Percentiles rank a stretch among this genome's conserved stretches.
phyloP scores from a whole-genome alignment of 179 eudicot species.

The Spergularia azorica region DNA sequence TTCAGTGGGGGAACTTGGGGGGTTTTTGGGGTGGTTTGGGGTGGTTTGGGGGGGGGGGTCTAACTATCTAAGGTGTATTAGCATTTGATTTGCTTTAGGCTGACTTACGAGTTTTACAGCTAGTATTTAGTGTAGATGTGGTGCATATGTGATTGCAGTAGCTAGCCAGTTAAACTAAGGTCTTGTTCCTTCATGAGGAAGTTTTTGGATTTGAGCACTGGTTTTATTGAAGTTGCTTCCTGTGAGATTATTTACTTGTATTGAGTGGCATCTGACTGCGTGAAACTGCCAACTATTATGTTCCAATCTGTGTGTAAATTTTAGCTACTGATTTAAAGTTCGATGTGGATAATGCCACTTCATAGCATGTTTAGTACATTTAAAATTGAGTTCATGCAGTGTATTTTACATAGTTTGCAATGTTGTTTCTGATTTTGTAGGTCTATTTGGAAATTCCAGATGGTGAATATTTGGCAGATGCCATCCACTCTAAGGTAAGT shows the following conservation, averaged over 20 bases:
- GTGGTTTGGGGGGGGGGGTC: too few species aligned
- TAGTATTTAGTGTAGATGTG: not conserved
- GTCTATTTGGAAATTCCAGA: slow-evolving; percentile 91
- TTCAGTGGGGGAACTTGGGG: not conserved
- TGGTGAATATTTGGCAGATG: slow-evolving; percentile 75
- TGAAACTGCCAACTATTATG: too few species aligned
- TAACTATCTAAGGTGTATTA: not conserved
- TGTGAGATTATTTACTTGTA: too few species aligned
- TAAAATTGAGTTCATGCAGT: not conserved
- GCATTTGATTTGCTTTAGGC: too few species aligned
- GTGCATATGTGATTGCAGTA: not conserved
- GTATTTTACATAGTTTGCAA: not conserved
- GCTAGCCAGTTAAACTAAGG: not conserved
- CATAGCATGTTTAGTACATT: slow-evolving; percentile 10
- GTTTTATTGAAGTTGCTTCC: too few species aligned
- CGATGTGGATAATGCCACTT: not conserved
- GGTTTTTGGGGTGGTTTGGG: too few species aligned
- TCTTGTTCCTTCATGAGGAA: not conserved
- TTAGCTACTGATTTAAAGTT: slow-evolving; percentile 8
- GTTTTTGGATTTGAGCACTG: too few species aligned
- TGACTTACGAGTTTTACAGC: not conserved
- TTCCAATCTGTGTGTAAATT: not conserved
- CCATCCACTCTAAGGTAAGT: slow-evolving; percentile 74
- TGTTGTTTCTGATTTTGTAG: slow-evolving; percentile 38
- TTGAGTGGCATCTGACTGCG: not conserved